Base-by-base conservation (phyloP, 2,329 filamentous ascomycete genomes). In the Curvularia spicifera region DNA sequence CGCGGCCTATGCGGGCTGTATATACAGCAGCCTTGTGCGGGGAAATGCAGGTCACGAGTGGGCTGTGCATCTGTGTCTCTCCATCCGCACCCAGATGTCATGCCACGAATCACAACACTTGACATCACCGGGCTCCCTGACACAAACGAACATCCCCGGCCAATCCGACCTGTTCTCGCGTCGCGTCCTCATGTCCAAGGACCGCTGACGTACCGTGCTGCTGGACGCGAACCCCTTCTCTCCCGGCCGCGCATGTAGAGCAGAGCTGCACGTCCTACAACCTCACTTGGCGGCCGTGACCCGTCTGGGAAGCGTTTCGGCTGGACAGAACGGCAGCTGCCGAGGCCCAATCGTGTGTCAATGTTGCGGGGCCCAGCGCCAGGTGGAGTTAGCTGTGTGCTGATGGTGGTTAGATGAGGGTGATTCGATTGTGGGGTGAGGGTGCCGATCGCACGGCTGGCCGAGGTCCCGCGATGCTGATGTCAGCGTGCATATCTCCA, bases 211-310 rank as follows among this genome's bases (percentile, higher is more conserved):
- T 68, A 61, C 57, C 53, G 61, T 53, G 48, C 35, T 51, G 50
- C 39, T 64, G 61, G 48, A 48, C 60, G 63, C 46, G 56, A 54
- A 57, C 39, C 53, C 50, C 61, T 58, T 39, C 22, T 59, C 66
- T 75, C 71, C 69, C 72, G 72, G 72, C 72, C 72, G 72, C 72
- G 72, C 71, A 71, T 66, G 49, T 35, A 35, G 33, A 35, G 61
- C 63, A 60, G n/a, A 24, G 20, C 40, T 10, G 54, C 43, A 56
- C 53, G 50, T 39, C 54, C 46, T 53, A 24, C 61, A 31, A 52
- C 59, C 20, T 43, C 7, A n/a, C 29, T 31, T 51, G 49, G 53
- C 60, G 57, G 59, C 61, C 52, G 24, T 44, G 42, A 1, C 42
- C 42, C 42, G 55, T 55, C 47, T 63, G 54, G 44, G 55, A 53